Percentiles rank a stretch among this genome's conserved stretches.
Conservation (phyloP, 2,329 filamentous ascomycete species). For the Microsporum audouinii region DNA sequence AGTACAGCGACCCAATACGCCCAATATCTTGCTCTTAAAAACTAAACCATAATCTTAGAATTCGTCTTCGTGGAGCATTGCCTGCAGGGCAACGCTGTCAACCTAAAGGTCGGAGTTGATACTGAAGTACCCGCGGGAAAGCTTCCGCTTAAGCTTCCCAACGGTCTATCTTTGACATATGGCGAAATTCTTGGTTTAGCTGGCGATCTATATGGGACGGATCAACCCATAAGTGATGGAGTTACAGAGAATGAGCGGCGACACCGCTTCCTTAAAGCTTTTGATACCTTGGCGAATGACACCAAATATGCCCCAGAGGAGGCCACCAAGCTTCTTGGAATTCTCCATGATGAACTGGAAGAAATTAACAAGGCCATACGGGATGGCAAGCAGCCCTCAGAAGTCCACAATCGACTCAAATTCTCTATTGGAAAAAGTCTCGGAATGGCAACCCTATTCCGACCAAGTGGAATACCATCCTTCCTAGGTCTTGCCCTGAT, state of each 20-base stretch:
- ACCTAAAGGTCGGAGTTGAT: background rate
- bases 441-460: background rate
- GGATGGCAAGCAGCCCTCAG: background rate
- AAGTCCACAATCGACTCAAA: background rate
- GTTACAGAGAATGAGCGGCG: background rate
- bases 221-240: conserved; percentile 4
- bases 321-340: background rate
- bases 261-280: background rate
- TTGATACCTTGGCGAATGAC: conserved; percentile 2
- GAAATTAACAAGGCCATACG: background rate
- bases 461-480: background rate
- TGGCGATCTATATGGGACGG: conserved; percentile 4
- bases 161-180: conserved; percentile 4
- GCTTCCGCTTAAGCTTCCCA: conserved; percentile 1
- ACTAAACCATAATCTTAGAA: background rate
- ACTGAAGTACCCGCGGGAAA: background rate
- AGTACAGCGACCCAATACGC: background rate
- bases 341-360: conserved; percentile 1
- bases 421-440: background rate
- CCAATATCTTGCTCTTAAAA: background rate
- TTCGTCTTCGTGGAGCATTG: conserved; percentile 4
- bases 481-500: conserved; percentile 2
- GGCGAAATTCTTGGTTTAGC: background rate
- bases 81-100: background rate
- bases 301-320: conserved; percentile 3